Evolutionary conservation across 345 rosid species (phyloP), one percentile per base, ranked within the genome.

Genomic region (Alliaria petiolata): DNA sequence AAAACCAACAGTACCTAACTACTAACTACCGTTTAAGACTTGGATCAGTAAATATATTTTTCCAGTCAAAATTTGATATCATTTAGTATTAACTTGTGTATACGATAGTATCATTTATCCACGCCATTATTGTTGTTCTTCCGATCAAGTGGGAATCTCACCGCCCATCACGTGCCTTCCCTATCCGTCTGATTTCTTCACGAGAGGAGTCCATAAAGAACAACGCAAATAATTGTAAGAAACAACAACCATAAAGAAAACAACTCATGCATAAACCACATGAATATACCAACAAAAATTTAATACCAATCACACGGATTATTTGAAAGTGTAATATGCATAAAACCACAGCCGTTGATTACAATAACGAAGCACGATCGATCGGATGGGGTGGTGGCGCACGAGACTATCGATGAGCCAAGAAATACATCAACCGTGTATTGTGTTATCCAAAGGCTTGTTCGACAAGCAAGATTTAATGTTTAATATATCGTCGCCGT

Each of bases 121-220:
- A 30, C 52, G 43, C 5, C 53, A 17, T 55, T 30, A 42, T 17
- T 55, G 34, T 13, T 14, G 43, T 67, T 67, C 31, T 34, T 42
- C 53, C 19, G 31, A 30, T 67, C 72, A 55, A 62, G 51, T 67
- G 71, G 39, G 62, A 67, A 39, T 53, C 38, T n/a, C n/a, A 52
- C 50, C 36, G 70, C 2, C 61, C 50, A 25, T 66, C 61, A 52
- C 62, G 42, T 54, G 42, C 53, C 47, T 35, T 53, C 35, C 50
- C 40, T 6, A 20, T 13, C 34, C 34, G 31, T 42, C 72, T 55
- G 22, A 53, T 38, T 55, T 43, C 19, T 33, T 54, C 63, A 68
- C 72, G 63, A 55, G 63, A 31, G 52, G 33, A 55, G 63, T 13
- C 40, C 62, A 30, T 16, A 53, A 43, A 63, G 33, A 63, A 19